A percentile compares a stretch with the other conserved stretches of the same genome.
Evolutionary conservation across 2,329 filamentous ascomycete genomes (phyloP).

Genomic region (Penicillium sp.): DNA sequence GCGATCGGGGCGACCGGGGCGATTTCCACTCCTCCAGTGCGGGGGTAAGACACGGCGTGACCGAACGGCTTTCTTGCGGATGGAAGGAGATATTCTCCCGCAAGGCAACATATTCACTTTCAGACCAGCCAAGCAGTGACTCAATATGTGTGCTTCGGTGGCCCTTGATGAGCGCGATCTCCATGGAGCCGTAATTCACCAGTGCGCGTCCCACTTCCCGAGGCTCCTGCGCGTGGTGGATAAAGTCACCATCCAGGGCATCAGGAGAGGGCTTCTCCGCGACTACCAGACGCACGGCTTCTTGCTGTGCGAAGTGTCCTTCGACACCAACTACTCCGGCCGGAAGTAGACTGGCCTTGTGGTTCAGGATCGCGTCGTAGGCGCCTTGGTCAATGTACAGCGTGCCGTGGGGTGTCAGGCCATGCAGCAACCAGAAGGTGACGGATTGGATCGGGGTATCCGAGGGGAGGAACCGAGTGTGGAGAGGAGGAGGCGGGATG

Average conservation of each 20-base stretch:
- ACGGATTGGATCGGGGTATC: slow-evolving; percentile 85
- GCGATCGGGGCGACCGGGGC: slow-evolving; percentile 13
- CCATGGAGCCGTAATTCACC: slow-evolving; percentile 88
- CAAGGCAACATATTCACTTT: slow-evolving; percentile 91
- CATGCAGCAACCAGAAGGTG: slow-evolving; percentile 96
- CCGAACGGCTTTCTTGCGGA: slow-evolving; percentile 31
- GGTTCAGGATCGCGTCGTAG: slow-evolving; percentile 71
- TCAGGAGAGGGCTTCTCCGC: slow-evolving; percentile 65
- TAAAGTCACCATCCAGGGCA: slow-evolving; percentile 48
- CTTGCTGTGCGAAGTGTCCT: slow-evolving; percentile 87
- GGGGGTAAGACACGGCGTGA: slow-evolving; percentile 33
- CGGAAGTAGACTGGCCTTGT: slow-evolving; percentile 86
- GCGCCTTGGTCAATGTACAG: slow-evolving; percentile 94
- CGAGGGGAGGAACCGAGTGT: slow-evolving; percentile 91
- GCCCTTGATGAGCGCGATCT: slow-evolving; percentile 85
- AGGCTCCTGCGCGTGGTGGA: slow-evolving; percentile 51
- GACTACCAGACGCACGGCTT: slow-evolving; percentile 85
- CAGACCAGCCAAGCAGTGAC: slow-evolving; percentile 82
- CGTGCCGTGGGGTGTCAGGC: slow-evolving; percentile 85
- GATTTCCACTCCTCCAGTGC: slow-evolving; percentile 33
- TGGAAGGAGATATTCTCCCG: slow-evolving; percentile 81
- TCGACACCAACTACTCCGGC: slow-evolving; percentile 90
- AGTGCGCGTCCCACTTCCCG: slow-evolving; percentile 85
- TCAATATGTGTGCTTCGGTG: slow-evolving; percentile 82
- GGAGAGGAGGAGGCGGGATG: slow-evolving; percentile 67